Evolutionary conservation across 176 grass and related monocot species (phyloP), one percentile per base, ranked within the genome.

Genomic region (Oryza coarctata): DNA sequence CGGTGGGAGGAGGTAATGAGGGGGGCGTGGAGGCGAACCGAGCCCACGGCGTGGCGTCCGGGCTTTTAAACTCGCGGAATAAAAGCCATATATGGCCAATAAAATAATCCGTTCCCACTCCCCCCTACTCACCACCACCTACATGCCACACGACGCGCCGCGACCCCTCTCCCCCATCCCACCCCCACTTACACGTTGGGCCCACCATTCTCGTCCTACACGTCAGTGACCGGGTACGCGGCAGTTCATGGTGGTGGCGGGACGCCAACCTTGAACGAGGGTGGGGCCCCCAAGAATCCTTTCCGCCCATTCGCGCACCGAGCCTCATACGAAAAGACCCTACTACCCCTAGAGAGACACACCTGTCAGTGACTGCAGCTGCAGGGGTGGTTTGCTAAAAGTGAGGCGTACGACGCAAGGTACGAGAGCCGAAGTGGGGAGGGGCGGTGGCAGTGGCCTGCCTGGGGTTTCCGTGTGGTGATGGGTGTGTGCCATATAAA

Each of bases 181-280:
- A 3, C 1, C 0, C 1, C 22, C 22, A 10, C 80, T 45, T 44
- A 7, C 76, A 20, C 0, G 3, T 31, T 70, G 89, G 85, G 0
- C 15, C 31, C 0, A 0, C 0, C 0, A 0, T 0, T 0, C 0
- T 1, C 0, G 0, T 27, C 76, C 80, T 13, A 0, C 1, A 12
- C 28, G 67, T 87, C 84, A 76, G 84, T 13, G 5, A 5, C 0
- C 1, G 12, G 28, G 28, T 5, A 18, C 0, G 7, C 1, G 0
- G 10, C 6, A n/a, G 27, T 9, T 25, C 20, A 18, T 29, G 3
- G 39, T 22, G 32, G 3, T 43, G 13, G 15, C n/a, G 0, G 9
- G 52, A 82, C 39, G 52, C 39, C 79, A 58, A 77, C 78, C 39
- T 36, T 65, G 7, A 9, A 13, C 28, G 74, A 7, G 27, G 66